A percentile compares a stretch with the other conserved stretches of the same genome.
Evolutionary conservation across 2,329 filamentous ascomycete genomes (phyloP).

Genomic region (Phaeomoniella chlamydospora): DNA sequence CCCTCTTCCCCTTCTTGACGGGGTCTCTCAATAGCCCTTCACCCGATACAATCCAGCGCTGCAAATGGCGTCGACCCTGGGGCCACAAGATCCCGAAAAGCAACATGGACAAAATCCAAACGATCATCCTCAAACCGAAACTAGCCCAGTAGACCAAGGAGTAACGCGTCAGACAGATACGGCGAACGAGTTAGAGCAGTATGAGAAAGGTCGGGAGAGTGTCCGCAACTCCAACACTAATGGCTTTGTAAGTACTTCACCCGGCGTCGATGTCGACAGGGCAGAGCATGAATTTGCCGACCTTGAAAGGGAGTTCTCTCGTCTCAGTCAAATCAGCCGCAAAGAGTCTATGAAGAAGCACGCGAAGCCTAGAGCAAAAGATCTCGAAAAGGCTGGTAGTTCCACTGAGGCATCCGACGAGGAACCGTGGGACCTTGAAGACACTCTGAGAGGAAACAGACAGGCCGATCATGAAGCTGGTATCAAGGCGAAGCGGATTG

Average conservation of each 20-base stretch:
- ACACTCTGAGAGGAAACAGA: constrained; percentile 55
- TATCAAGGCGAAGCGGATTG: constrained; percentile 67
- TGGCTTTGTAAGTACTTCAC: constrained; percentile 16
- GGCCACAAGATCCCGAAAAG: not conserved
- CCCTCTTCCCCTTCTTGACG: too few relatives aligned
- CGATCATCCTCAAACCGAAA: not conserved
- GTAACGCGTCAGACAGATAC: not conserved
- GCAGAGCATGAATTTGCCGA: constrained; percentile 27
- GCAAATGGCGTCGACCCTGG: not conserved
- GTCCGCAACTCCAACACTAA: constrained; percentile 16
- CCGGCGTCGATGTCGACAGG: constrained; percentile 30
- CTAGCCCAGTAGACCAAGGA: not conserved
- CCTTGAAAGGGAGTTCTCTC: constrained; percentile 22
- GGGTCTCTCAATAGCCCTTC: too few relatives aligned
- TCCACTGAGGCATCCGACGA: constrained; percentile 29
- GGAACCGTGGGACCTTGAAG: constrained; percentile 61
- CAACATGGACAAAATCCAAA: not conserved
- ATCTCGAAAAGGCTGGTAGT: constrained; percentile 44
- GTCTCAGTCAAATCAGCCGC: constrained; percentile 20
- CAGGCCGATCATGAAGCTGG: constrained; percentile 61
- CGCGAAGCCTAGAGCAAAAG: constrained; percentile 20
- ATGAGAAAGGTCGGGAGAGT: constrained; percentile 17
- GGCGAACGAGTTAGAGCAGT: constrained; percentile 6
- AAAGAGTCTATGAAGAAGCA: constrained; percentile 17
- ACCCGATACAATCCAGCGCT: too few relatives aligned